Base-by-base conservation (phyloP, 352 stramenopile genomes). In the Lagenidium giganteum region DNA sequence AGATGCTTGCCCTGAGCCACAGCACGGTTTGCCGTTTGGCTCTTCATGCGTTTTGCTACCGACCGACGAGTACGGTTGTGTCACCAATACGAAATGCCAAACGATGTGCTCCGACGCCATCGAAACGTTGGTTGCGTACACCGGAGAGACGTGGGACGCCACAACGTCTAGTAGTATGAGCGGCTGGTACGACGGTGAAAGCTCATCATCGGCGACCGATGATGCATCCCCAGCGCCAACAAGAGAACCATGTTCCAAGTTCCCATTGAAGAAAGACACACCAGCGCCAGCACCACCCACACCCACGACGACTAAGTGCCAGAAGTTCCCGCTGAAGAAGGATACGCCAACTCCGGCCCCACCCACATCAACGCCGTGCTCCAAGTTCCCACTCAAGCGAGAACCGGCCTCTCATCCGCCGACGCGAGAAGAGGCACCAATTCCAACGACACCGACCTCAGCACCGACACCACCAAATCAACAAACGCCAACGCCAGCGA, bases 1-100 rank as follows among this genome's bases (percentile, higher is more conserved):
- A 24, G 33, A n/a, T 3, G 29, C 25, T 12, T 58, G 50, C n/a
- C 42, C 50, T 3, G 30, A 21, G 7, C 42, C 50, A 1, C 42
- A 58, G 37, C 42, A 9, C 8, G 50, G 50, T 2, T 38, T 58
- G 14, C 50, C 50, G 5, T 48, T 52, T 16, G 50, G 50, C 21
- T 47, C 50, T 20, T 49, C 35, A n/a, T 58, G 50, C 18, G 36
- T 39, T 5, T 39, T 31, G 3, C 42, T 58, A 7, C 18, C 42
- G 3, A 22, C 50, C 9, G 50, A 42, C 16, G 50, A 52, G 20
- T 52, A 50, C 24, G 50, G 50, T 14, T 58, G 50, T 28, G 49
- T 57, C 5, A 35, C 22, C 24, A 57, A 57, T 24, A 30, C 29
- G 12, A 27, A 43, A 16, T 56, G 47, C 31, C 25, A 45, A 14